Conservation (phyloP, 345 rosid genomes). For the Hypericum androsaemum region DNA sequence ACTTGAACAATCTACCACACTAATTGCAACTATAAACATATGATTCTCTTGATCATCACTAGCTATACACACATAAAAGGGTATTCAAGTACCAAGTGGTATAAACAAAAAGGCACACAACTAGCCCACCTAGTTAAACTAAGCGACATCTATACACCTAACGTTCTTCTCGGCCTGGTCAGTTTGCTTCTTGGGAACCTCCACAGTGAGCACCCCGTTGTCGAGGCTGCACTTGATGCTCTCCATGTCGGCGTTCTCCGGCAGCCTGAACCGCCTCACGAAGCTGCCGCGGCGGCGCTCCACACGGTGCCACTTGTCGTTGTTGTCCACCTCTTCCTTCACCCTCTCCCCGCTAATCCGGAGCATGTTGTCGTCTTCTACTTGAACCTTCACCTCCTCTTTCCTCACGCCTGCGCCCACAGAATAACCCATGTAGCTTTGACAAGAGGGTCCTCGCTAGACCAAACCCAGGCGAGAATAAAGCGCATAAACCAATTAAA, state of each 20-base stretch:
- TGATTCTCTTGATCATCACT: no score
- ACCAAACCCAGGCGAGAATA: neutral
- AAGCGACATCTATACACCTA: conserved; percentile 10
- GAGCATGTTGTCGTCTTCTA: conserved; percentile 14
- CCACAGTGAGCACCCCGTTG: conserved; percentile 9
- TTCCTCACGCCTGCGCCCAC: conserved; percentile 10
- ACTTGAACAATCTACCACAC: no score
- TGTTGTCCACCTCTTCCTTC: conserved; percentile 7
- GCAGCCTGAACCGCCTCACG: conserved; percentile 10
- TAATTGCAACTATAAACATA: no score
- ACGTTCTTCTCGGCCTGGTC: neutral
- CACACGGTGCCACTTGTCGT: conserved; percentile 16
- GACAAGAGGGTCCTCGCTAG: neutral
- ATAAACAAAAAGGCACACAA: no score
- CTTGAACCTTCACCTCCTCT: conserved; percentile 10
- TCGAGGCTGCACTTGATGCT: conserved; percentile 12
- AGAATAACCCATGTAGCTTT: neutral
- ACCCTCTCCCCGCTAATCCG: conserved; percentile 12
- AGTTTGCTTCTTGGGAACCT: conserved; percentile 5
- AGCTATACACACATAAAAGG: no score
- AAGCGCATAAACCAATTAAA: conserved; percentile 10
- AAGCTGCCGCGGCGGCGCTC: conserved; percentile 12
- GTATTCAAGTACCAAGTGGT: no score
- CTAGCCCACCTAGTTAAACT: neutral
- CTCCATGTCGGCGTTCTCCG: conserved; percentile 11